Conservation (phyloP, 164 flowering plant genomes). For the Umbilicus rupestris region DNA sequence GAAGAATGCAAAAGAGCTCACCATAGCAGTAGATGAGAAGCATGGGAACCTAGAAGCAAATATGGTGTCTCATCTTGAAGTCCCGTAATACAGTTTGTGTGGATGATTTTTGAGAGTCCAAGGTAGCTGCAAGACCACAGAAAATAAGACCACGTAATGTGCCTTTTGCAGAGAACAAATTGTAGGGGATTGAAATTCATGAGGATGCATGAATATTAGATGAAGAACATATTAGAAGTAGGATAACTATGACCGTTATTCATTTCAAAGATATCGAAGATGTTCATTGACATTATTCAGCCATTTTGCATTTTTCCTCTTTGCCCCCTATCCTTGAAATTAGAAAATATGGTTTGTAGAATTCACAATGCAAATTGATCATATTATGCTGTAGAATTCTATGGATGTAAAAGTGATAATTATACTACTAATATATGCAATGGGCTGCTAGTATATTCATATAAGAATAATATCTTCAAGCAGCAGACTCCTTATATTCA, state of each 20-base stretch:
- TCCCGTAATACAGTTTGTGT: not conserved
- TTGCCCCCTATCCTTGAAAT: too few relatives aligned
- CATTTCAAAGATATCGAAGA: not conserved
- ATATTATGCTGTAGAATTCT: not conserved
- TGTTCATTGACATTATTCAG: not conserved
- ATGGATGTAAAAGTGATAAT: not conserved
- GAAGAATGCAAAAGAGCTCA: conserved; percentile 31
- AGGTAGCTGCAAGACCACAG: not conserved
- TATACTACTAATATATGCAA: too few relatives aligned
- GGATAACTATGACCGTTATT: not conserved
- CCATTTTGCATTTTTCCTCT: not conserved
- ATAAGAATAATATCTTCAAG: too few relatives aligned
- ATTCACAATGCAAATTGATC: not conserved
- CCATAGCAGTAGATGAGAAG: conserved; percentile 12
- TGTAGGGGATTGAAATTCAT: not conserved
- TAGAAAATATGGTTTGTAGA: not conserved
- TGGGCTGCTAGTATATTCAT: too few relatives aligned
- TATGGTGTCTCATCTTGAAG: conserved; percentile 5
- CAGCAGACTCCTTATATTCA: not conserved
- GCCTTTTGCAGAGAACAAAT: not conserved
- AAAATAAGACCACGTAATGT: not conserved
- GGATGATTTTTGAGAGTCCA: too few relatives aligned
- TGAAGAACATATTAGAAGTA: not conserved
- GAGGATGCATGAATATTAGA: not conserved
- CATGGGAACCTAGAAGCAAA: conserved; percentile 15